Percentiles rank a stretch among this genome's conserved stretches.
Evolutionary conservation across 208 protist species (phyloP).

Genomic region (Leishmania mexicana): DNA sequence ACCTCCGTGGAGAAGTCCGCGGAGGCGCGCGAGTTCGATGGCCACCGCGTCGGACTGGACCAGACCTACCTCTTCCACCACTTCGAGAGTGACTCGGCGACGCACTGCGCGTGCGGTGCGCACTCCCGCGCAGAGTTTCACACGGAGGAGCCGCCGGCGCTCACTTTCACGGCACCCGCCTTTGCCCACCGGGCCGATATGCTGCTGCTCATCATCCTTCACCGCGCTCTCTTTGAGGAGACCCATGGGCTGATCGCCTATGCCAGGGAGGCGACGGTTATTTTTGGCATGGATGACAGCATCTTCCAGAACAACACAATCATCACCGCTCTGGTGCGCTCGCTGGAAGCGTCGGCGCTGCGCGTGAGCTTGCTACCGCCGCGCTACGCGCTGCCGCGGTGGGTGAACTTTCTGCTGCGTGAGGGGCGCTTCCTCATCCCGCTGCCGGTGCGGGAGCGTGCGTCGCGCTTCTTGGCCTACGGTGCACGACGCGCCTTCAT

Average conservation of each 20-base stretch:
- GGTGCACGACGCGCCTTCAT: slow-evolving; percentile 74
- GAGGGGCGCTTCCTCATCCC: slow-evolving; percentile 79
- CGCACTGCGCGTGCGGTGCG: slow-evolving; percentile 56
- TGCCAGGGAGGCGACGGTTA: slow-evolving; percentile 20
- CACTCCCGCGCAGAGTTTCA: slow-evolving; percentile 55
- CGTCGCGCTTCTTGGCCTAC: slow-evolving; percentile 82
- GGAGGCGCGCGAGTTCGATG: slow-evolving; percentile 38
- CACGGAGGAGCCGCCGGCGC: slow-evolving; percentile 37
- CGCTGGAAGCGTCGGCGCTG: slow-evolving; percentile 76
- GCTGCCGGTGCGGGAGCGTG: slow-evolving; percentile 46
- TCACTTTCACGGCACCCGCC: slow-evolving; percentile 49
- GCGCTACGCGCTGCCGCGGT: slow-evolving; percentile 74
- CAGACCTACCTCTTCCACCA: slow-evolving; percentile 76
- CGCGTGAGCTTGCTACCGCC: slow-evolving; percentile 77
- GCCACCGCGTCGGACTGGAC: slow-evolving; percentile 22
- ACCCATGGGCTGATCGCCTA: slow-evolving; percentile 14
- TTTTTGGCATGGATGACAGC: slow-evolving; percentile 28
- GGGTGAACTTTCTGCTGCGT: slow-evolving; percentile 78
- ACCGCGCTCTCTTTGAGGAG: slow-evolving; percentile 37
- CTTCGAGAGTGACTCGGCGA: slow-evolving; percentile 59
- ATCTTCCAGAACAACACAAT: slow-evolving; percentile 62
- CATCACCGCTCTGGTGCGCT: slow-evolving; percentile 60
- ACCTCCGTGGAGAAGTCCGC: slow-evolving; percentile 16
- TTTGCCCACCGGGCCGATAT: slow-evolving; percentile 56
- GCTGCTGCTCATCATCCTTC: slow-evolving; percentile 77